These are phyloP conservation scores for Umbilicus rupestris DNA, from an alignment of 164 flowering plant genomes.

Conservation along the genomic window DNA sequence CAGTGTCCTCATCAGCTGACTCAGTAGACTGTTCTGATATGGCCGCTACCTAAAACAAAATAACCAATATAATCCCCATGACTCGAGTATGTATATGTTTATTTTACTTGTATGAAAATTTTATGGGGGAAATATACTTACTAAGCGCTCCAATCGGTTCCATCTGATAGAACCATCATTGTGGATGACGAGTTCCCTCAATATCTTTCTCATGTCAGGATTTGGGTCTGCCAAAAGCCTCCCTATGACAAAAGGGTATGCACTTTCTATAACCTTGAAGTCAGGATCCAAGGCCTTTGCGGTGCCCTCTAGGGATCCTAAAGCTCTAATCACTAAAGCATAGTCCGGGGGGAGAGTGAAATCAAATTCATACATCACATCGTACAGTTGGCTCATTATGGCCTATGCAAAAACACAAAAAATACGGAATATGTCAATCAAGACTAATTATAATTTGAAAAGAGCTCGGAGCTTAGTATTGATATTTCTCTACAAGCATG, in stretches of 20 bases:
- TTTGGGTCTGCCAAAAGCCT: conserved; percentile 81
- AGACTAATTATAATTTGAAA: no score
- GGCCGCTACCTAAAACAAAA: conserved; percentile 58
- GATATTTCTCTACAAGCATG: neutral
- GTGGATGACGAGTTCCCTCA: conserved; percentile 73
- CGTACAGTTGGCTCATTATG: conserved; percentile 76
- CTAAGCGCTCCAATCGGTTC: conserved; percentile 89
- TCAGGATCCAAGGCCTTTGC: conserved; percentile 89
- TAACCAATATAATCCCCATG: neutral
- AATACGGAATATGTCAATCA: neutral
- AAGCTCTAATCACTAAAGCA: conserved; percentile 83
- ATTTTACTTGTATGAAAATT: neutral
- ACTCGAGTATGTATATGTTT: neutral
- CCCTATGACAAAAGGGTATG: conserved; percentile 89
- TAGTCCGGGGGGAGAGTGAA: conserved; percentile 94
- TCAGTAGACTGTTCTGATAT: conserved; percentile 80
- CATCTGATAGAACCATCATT: conserved; percentile 92
- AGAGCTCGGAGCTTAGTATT: neutral
- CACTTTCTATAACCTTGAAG: conserved; percentile 85
- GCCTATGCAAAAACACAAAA: conserved; percentile 35
- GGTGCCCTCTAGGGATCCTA: conserved; percentile 96
- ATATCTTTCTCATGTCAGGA: conserved; percentile 94
- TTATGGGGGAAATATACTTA: conserved; percentile 14
- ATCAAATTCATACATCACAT: conserved; percentile 85
- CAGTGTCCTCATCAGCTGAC: conserved; percentile 23